Evolutionary conservation across 257 asterid species (phyloP).

Genomic region (Nicotiana tomentosiformis): DNA sequence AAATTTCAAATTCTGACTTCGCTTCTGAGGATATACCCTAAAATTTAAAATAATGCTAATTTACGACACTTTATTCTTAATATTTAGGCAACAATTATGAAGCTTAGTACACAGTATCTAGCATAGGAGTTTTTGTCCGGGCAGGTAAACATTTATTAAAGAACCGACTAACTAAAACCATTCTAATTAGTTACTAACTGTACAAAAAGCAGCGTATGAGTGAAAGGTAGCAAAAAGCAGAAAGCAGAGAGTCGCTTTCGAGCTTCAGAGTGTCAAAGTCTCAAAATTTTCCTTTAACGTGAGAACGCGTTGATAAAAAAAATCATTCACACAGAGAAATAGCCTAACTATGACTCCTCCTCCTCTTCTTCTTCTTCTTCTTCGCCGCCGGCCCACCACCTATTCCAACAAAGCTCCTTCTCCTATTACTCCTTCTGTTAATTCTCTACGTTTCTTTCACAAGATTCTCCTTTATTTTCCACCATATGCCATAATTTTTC

Average conservation of each 20-base stretch:
- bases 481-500: not conserved
- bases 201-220: too few relatives aligned
- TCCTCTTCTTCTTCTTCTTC: not conserved
- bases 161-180: too few relatives aligned
- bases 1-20: too few relatives aligned
- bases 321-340: not conserved
- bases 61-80: too few relatives aligned
- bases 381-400: not conserved
- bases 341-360: not conserved
- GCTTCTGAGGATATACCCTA: too few relatives aligned
- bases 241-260: not conserved
- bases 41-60: too few relatives aligned
- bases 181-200: too few relatives aligned
- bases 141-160: too few relatives aligned
- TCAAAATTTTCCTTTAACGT: not conserved
- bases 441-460: not conserved
- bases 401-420: not conserved
- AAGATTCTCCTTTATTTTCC: too few relatives aligned
- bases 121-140: too few relatives aligned
- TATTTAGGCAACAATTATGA: too few relatives aligned
- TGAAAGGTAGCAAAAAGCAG: too few relatives aligned
- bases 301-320: not conserved
- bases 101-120: rapidly evolving
- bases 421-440: not conserved
- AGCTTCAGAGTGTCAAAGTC: not conserved